Evolutionary conservation across 306 rosid species (phyloP).

Genomic region (Trifolium fragiferum): DNA sequence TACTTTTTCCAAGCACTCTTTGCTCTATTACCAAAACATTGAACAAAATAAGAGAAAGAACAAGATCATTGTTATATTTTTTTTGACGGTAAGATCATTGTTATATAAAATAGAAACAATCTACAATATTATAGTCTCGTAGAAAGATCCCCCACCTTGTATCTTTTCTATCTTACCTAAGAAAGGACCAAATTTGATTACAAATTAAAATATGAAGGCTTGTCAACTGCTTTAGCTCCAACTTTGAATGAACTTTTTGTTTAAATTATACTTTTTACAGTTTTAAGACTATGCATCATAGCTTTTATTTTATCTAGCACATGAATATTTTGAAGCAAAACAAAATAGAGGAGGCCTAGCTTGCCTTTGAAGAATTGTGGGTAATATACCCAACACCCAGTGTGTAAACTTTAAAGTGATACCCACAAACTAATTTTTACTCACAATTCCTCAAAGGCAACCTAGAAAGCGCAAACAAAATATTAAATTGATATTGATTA

Average conservation of each 20-base stretch:
- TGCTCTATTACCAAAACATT: conserved; percentile 61
- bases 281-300: conserved; percentile 6
- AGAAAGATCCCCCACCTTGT: background rate
- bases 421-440: too few relatives aligned
- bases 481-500: background rate
- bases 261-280: background rate
- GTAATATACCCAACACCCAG: too few relatives aligned
- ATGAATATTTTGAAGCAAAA: background rate
- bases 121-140: conserved; percentile 6
- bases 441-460: too few relatives aligned
- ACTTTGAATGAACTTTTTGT: background rate
- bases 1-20: conserved; percentile 91
- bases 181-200: background rate
- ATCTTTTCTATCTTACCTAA: background rate
- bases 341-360: too few relatives aligned
- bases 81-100: background rate
- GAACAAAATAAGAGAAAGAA: conserved; percentile 32
- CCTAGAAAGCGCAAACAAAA: background rate
- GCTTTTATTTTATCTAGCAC: background rate
- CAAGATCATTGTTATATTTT: background rate
- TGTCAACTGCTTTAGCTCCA: background rate
- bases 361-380: too few relatives aligned
- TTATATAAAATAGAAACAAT: conserved; percentile 16
- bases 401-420: too few relatives aligned
- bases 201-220: conserved; percentile 8